Percentiles rank a stretch among this genome's conserved stretches.
Evolutionary conservation across 257 asterid genomes (phyloP).

Genomic region (Solanum sparsipilum): DNA sequence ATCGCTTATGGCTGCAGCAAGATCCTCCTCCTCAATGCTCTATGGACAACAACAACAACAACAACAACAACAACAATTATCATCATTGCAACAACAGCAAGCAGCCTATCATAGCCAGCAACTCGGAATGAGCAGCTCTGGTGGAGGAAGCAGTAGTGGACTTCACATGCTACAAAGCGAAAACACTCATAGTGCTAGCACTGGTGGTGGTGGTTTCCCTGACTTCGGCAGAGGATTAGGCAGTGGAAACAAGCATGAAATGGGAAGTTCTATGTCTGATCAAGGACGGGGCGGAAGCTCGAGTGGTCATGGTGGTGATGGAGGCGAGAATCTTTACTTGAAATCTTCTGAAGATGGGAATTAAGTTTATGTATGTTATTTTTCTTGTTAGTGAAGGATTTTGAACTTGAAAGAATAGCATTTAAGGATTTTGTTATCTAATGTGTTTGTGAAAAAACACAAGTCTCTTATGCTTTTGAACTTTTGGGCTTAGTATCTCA

Average conservation of each 20-base stretch:
- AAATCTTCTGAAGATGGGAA: slow-evolving; percentile 53
- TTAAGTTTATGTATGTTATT: slow-evolving; percentile 8
- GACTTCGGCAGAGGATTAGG: slow-evolving; percentile 42
- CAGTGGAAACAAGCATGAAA: slow-evolving; percentile 54
- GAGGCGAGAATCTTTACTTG: slow-evolving; percentile 60
- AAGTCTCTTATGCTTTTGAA: background rate
- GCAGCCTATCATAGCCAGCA: slow-evolving; percentile 57
- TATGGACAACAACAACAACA: slow-evolving; percentile 80
- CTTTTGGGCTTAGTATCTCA: background rate
- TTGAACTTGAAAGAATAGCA: background rate
- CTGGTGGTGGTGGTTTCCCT: slow-evolving; percentile 30
- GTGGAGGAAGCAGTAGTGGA: slow-evolving; percentile 34
- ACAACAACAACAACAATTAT: slow-evolving; percentile 44
- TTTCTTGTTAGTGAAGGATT: background rate
- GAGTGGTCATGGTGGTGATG: slow-evolving; percentile 28
- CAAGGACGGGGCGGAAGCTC: slow-evolving; percentile 43
- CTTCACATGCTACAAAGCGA: slow-evolving; percentile 71
- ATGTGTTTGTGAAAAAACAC: slow-evolving; percentile 9
- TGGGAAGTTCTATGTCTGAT: slow-evolving; percentile 22
- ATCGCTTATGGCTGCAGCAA: slow-evolving; percentile 55
- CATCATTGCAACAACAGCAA: slow-evolving; percentile 65
- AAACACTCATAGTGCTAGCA: slow-evolving; percentile 28
- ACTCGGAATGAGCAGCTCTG: slow-evolving; percentile 59
- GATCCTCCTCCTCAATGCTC: slow-evolving; percentile 65
- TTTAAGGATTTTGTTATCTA: background rate